Conservation (phyloP, 2,329 filamentous ascomycete genomes). For the Leptographium radiaticola region DNA sequence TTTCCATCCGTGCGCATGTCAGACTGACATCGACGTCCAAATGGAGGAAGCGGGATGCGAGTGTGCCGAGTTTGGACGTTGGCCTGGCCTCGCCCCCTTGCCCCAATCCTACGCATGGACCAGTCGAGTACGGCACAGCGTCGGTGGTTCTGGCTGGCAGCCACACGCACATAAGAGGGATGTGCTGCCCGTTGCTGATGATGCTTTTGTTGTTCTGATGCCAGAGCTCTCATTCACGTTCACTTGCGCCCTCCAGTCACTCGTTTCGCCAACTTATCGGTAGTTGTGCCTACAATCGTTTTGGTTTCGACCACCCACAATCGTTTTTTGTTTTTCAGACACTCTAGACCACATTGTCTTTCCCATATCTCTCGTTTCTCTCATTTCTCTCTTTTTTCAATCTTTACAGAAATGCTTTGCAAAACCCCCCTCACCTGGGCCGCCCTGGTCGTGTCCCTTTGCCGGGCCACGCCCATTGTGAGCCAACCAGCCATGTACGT, state of each 20-base stretch:
- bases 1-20: no score
- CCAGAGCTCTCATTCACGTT: not conserved
- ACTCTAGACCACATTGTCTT: not conserved
- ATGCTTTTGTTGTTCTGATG: not conserved
- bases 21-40: no score
- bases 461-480: not conserved
- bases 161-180: no score
- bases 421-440: not conserved
- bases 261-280: not conserved
- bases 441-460: not conserved
- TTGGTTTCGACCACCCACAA: not conserved
- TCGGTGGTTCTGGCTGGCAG: no score
- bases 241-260: not conserved
- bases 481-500: not conserved
- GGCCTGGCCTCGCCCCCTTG: no score
- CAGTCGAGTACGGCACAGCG: no score
- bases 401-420: not conserved
- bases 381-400: not conserved
- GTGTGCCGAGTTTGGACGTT: no score
- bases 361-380: not conserved
- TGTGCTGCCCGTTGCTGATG: not conserved
- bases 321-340: not conserved
- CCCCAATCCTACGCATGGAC: no score
- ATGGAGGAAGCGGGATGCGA: no score
- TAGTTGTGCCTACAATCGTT: not conserved